Conservation (phyloP, 2,329 filamentous ascomycete species). For the Ascochyta koolunga region DNA sequence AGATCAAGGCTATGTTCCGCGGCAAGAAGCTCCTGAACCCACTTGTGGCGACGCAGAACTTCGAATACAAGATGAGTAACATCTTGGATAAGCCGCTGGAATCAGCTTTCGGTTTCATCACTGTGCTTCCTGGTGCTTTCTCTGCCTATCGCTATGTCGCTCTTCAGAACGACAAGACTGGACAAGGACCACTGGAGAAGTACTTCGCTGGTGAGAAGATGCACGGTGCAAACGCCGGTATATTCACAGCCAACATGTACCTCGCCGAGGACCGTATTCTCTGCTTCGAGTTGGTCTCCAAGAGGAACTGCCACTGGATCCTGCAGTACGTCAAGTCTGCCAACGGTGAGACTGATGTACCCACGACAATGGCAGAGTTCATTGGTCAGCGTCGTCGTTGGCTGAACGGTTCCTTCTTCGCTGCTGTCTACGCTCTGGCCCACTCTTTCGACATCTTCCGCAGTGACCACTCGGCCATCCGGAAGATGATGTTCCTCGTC, state of each 20-base stretch:
- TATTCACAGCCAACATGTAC: slow-evolving; percentile 99
- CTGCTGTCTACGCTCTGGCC: slow-evolving; percentile 89
- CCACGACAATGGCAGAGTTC: slow-evolving; percentile 90
- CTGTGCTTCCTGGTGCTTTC: slow-evolving; percentile 93
- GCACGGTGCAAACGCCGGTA: slow-evolving; percentile 88
- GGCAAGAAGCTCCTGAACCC: slow-evolving; percentile 92
- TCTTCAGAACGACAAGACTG: slow-evolving; percentile 94
- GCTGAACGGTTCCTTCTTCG: slow-evolving; percentile 98
- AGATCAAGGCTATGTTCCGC: slow-evolving; percentile 96
- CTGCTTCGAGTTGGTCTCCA: slow-evolving; percentile 97
- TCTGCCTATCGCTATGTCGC: slow-evolving; percentile 97
- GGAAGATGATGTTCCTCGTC: slow-evolving; percentile 87
- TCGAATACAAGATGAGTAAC: slow-evolving; percentile 99
- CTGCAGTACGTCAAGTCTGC: slow-evolving; percentile 98
- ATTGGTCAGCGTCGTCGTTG: slow-evolving; percentile 95
- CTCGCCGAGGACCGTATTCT: slow-evolving; percentile 98
- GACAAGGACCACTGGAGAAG: slow-evolving; percentile 89
- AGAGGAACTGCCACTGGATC: slow-evolving; percentile 97
- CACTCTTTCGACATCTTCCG: slow-evolving; percentile 98
- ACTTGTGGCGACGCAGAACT: slow-evolving; percentile 94
- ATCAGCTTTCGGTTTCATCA: slow-evolving; percentile 97
- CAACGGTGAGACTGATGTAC: slow-evolving; percentile 95
- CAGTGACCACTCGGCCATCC: slow-evolving; percentile 83
- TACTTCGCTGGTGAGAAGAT: slow-evolving; percentile 98
- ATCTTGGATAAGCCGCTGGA: slow-evolving; percentile 98